Evolutionary conservation across 345 rosid genomes (phyloP), one percentile per base, ranked within the genome.

Genomic region (Geranium brycei): DNA sequence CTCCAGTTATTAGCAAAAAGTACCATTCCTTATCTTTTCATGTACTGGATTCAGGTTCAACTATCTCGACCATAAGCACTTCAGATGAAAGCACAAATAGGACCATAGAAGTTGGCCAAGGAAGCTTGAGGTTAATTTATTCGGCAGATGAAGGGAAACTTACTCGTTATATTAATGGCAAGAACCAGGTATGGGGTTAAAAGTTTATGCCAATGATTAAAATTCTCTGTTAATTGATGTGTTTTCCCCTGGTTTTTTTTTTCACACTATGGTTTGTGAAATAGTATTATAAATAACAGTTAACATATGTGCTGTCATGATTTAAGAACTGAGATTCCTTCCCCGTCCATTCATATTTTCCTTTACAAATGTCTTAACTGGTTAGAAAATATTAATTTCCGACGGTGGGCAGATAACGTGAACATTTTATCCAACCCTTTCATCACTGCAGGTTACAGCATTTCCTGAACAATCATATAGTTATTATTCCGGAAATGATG

Each of bases 401-500:
- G 7, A 4, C 41, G 3, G 5, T 35, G 41, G 3, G 41, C 10
- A 35, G 28, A 23, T 23, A 23, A 23, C 28, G 2, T 23, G 28
- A 23, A 23, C 28, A 23, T 23, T 35, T 35, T 38, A 47, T 15
- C 17, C 35, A 63, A 63, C 41, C 57, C n/a, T 51, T 51, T 79
- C 38, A 51, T 55, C 30, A 17, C 64, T 68, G 72, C 77, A 84
- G 86, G 82, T 85, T 23, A 68, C 73, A 64, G 76, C 83, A 60
- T 70, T 73, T 66, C 74, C 82, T 67, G 86, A 77, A 51, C 96
- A 85, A 62, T 77, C 96, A 69, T 91, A 81, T 62, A 64, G 89
- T 72, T 91, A 85, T 79, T 91, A 91, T 76, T 75, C 81, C 64
- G 98, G 96, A 75, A 79, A 87, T 82, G 86, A 84, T 75, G 98